These are phyloP conservation scores for Sphagnurus paluster DNA, from an alignment of 1,284 basidiomycete species.

Conservation along the genomic window DNA sequence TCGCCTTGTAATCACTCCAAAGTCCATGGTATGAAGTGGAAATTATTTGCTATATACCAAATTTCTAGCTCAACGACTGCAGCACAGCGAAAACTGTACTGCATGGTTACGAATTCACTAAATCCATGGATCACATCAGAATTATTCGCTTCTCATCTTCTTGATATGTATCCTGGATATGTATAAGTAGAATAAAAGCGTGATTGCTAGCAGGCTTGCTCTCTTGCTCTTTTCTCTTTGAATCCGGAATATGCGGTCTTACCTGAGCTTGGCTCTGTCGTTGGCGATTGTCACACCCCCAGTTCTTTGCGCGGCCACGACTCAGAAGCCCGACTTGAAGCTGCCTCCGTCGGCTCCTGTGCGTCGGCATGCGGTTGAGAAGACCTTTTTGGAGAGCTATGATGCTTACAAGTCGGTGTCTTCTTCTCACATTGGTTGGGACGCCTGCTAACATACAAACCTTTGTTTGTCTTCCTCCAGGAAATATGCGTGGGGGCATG, in stretches of 20 bases:
- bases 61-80: too few relatives aligned
- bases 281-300: slow-evolving; percentile 16
- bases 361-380: slow-evolving; percentile 45
- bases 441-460: not conserved
- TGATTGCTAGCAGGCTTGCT: not conserved
- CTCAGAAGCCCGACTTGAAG: slow-evolving; percentile 41
- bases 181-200: not conserved
- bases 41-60: too few relatives aligned
- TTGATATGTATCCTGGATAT: slow-evolving; percentile 1
- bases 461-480: slow-evolving; percentile 31
- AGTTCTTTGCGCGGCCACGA: slow-evolving; percentile 21
- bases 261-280: not conserved
- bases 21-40: too few relatives aligned
- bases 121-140: not conserved
- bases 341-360: slow-evolving; percentile 34
- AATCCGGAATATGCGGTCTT: slow-evolving; percentile 6
- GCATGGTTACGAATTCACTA: not conserved
- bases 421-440: not conserved
- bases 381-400: slow-evolving; percentile 58
- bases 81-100: not conserved
- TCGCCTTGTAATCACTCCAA: too few relatives aligned
- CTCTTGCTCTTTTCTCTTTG: not conserved
- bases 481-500: slow-evolving; percentile 61
- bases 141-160: slow-evolving; percentile 2
- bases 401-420: slow-evolving; percentile 53